phyloP scores from a whole-genome alignment of 2,329 filamentous ascomycete genomes.

The Claviceps sp. region DNA sequence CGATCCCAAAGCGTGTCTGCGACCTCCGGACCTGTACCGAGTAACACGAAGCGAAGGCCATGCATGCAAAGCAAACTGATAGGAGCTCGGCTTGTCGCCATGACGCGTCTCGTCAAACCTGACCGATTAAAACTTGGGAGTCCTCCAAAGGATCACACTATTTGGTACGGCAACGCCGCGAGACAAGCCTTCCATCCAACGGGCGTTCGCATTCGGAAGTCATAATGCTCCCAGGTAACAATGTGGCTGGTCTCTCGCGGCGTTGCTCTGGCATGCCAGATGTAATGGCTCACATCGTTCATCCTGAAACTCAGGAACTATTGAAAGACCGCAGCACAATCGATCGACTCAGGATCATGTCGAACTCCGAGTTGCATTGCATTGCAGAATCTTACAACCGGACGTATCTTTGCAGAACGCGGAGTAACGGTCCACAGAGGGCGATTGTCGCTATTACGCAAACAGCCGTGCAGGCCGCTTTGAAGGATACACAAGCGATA shows the following conservation, averaged over 20 bases:
- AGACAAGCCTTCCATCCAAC: not conserved
- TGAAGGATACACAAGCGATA: not conserved
- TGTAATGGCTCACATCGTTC: not conserved
- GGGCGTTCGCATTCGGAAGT: not conserved
- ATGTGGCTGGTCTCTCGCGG: not conserved
- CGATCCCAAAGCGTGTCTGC: not conserved
- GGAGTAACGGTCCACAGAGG: conserved; percentile 1
- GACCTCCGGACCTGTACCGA: not conserved
- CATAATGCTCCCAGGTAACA: not conserved
- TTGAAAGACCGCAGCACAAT: not conserved
- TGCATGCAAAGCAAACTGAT: not conserved
- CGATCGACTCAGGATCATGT: not conserved
- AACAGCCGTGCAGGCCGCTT: not conserved
- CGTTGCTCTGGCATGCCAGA: not conserved
- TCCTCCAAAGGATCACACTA: not conserved
- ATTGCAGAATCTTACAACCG: not conserved
- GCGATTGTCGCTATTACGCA: not conserved
- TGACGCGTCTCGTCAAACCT: not conserved
- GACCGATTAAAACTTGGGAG: not conserved
- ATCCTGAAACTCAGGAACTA: not conserved
- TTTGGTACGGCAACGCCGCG: not conserved
- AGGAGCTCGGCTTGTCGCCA: not conserved
- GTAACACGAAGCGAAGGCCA: not conserved
- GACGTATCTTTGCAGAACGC: not conserved
- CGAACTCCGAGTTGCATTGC: not conserved